Evolutionary conservation across 2,329 filamentous ascomycete genomes (phyloP).

Genomic region (Trichophyton mentagrophytes): DNA sequence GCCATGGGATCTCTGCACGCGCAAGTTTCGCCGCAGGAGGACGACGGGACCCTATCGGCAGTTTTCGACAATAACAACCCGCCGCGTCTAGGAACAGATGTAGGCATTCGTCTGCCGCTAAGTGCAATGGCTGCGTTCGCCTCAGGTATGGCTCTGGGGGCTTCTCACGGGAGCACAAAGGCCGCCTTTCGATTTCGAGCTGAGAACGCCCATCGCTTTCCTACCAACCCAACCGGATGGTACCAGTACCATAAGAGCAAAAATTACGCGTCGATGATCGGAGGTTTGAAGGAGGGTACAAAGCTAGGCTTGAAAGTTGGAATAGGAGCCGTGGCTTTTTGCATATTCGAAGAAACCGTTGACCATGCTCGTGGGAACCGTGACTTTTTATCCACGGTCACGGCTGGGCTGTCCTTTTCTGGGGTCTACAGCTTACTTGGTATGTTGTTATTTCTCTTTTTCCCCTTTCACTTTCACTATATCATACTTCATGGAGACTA

Average conservation of each 20-base stretch:
- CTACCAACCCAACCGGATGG: constrained; percentile 72
- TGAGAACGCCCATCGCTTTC: constrained; percentile 90
- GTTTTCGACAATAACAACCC: constrained; percentile 27
- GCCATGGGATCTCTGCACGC: not conserved
- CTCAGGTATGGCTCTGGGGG: constrained; percentile 58
- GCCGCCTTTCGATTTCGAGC: constrained; percentile 77
- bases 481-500: not conserved
- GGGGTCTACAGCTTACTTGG: constrained; percentile 79
- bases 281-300: constrained; percentile 64
- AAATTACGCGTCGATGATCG: constrained; percentile 74
- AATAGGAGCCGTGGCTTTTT: constrained; percentile 62
- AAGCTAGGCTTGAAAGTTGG: constrained; percentile 59
- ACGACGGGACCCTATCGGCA: constrained; percentile 10
- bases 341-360: constrained; percentile 72
- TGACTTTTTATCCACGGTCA: constrained; percentile 68
- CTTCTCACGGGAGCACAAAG: constrained; percentile 58
- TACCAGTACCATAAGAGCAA: constrained; percentile 98
- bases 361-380: constrained; percentile 51
- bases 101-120: constrained; percentile 52
- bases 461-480: not conserved
- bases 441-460: constrained; percentile 32
- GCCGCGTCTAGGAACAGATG: constrained; percentile 48
- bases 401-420: constrained; percentile 72
- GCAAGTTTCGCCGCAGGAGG: not conserved
- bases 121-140: constrained; percentile 51